phyloP scores from a whole-genome alignment of 352 stramenopile genomes.

The Phytophthora fragariae region DNA sequence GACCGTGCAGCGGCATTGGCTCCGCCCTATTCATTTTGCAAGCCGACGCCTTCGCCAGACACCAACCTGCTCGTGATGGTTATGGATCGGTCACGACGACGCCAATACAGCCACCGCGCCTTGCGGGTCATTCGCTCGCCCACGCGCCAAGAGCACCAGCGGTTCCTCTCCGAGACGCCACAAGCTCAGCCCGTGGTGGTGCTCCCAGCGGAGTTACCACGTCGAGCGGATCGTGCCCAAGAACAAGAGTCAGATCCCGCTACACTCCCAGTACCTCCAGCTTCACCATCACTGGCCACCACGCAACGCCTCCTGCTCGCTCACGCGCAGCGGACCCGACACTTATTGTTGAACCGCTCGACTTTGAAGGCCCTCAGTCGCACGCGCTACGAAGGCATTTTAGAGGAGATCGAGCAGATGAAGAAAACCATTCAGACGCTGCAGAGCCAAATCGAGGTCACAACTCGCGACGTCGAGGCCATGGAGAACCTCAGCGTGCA shows the following conservation, averaged over 20 bases:
- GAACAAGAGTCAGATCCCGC: neutral
- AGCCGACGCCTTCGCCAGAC: neutral
- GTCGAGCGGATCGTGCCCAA: neutral
- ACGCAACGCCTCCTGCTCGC: constrained; percentile 12
- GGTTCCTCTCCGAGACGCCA: constrained; percentile 6
- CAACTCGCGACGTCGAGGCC: constrained; percentile 34
- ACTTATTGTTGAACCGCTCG: constrained; percentile 27
- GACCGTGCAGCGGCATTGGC: neutral
- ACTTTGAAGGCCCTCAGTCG: constrained; percentile 22
- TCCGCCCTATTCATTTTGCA: neutral
- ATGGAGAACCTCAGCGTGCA: constrained; percentile 42
- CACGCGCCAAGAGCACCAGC: constrained; percentile 2
- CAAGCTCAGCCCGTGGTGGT: constrained; percentile 6
- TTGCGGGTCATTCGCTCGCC: constrained; percentile 8
- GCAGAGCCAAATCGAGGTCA: constrained; percentile 42
- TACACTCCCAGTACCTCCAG: neutral
- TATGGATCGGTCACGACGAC: constrained; percentile 6
- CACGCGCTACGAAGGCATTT: constrained; percentile 33
- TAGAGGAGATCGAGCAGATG: constrained; percentile 47
- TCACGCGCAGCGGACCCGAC: constrained; percentile 26
- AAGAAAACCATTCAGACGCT: constrained; percentile 31
- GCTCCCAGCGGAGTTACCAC: neutral
- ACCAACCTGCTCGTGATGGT: neutral
- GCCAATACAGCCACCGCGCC: neutral
- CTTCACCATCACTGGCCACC: neutral